Percentiles rank a stretch among this genome's conserved stretches.
Conservation (phyloP, 805 yeast species). For the Saturnispora gosingensis region DNA sequence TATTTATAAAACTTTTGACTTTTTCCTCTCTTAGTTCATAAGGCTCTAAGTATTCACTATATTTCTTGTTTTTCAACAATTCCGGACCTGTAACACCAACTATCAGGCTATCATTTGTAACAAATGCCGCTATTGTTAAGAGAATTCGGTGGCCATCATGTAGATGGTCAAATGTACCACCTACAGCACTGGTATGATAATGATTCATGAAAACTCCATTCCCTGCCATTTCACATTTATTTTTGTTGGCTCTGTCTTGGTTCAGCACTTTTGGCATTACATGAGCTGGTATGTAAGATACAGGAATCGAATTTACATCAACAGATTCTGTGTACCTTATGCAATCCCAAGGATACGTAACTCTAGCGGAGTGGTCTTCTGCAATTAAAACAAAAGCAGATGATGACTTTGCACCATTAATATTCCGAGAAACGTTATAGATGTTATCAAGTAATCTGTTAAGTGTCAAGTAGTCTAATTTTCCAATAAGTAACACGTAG, state of each 20-base stretch:
- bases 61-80: slow-evolving; percentile 67
- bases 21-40: slow-evolving; percentile 40
- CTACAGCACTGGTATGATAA: slow-evolving; percentile 44
- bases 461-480: not conserved
- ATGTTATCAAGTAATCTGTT: not conserved
- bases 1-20: slow-evolving; percentile 41
- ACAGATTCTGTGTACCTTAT: not conserved
- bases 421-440: not conserved
- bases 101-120: slow-evolving; percentile 47
- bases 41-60: slow-evolving; percentile 51
- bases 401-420: not conserved
- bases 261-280: not conserved
- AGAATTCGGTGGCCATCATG: slow-evolving; percentile 93
- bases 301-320: not conserved
- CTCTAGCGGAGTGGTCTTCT: not conserved
- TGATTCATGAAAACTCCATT: not conserved
- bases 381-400: slow-evolving; percentile 1
- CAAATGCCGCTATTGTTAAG: slow-evolving; percentile 59
- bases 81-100: slow-evolving; percentile 79
- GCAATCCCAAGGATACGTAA: not conserved
- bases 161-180: slow-evolving; percentile 95
- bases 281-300: not conserved
- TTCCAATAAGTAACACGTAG: not conserved
- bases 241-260: not conserved
- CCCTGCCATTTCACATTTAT: not conserved